Evolutionary conservation across 768 basidiomycete species (phyloP).

Genomic region (Mycena vitilis): DNA sequence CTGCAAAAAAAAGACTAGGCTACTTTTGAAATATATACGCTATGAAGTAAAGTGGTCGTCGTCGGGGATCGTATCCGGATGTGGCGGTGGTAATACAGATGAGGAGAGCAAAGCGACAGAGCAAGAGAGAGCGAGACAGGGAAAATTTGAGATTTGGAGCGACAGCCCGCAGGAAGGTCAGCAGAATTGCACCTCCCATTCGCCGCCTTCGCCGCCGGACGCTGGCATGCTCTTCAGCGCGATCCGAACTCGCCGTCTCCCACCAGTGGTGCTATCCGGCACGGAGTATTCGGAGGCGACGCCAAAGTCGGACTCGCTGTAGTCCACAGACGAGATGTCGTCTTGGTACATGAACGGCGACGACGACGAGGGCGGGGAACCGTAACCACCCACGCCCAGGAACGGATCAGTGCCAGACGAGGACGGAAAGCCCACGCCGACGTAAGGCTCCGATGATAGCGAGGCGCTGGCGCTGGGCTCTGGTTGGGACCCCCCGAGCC

Average conservation of each 20-base stretch:
- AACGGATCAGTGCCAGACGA: conserved; percentile 65
- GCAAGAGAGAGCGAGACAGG: not conserved
- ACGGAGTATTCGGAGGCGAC: conserved; percentile 53
- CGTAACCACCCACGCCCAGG: conserved; percentile 62
- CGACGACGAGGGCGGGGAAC: conserved; percentile 48
- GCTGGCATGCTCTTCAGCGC: conserved; percentile 74
- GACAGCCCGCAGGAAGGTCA: conserved; percentile 44
- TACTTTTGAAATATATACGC: conserved; percentile 38
- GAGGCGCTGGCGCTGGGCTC: conserved; percentile 43
- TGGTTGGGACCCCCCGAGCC: conserved; percentile 41
- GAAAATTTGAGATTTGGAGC: conserved; percentile 17
- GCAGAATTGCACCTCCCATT: conserved; percentile 84
- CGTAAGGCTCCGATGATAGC: conserved; percentile 50
- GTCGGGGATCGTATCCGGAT: conserved; percentile 23
- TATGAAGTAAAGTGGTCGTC: conserved; percentile 19
- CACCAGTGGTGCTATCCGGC: conserved; percentile 47
- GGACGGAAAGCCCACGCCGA: conserved; percentile 39
- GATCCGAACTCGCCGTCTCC: conserved; percentile 71
- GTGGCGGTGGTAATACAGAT: conserved; percentile 37
- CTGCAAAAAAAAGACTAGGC: conserved; percentile 27
- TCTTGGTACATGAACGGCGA: conserved; percentile 50
- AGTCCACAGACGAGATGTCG: conserved; percentile 43
- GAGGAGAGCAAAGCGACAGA: conserved; percentile 33
- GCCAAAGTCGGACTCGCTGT: conserved; percentile 49
- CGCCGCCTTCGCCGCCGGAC: conserved; percentile 74